Conservation (phyloP, 78 protist species). For the Mantamonas sphyraenae region DNA sequence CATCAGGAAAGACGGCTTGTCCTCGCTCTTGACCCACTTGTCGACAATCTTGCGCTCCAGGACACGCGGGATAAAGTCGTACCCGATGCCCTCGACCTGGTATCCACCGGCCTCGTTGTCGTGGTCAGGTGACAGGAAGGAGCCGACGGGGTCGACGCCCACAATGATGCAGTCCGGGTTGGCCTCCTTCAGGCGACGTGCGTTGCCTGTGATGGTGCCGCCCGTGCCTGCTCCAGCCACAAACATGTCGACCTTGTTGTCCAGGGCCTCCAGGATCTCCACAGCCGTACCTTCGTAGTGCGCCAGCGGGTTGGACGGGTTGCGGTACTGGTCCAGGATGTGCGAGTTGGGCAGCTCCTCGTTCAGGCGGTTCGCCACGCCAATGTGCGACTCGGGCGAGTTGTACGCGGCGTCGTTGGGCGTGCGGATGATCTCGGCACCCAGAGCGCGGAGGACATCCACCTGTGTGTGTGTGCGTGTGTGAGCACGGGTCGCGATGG, state of each 20-base stretch:
- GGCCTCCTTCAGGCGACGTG: constrained; percentile 66
- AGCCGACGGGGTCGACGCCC: constrained; percentile 92
- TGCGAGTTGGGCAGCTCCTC: constrained; percentile 66
- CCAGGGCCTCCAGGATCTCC: constrained; percentile 71
- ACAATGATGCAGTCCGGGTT: constrained; percentile 57
- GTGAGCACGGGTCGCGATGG: not conserved
- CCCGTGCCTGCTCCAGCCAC: constrained; percentile 96
- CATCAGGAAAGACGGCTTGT: constrained; percentile 66
- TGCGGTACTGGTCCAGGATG: constrained; percentile 73
- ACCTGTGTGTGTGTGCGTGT: not conserved
- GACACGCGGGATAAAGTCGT: constrained; percentile 80
- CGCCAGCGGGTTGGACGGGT: constrained; percentile 77
- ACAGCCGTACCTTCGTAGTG: constrained; percentile 89
- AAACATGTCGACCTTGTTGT: constrained; percentile 70
- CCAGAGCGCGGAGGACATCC: constrained; percentile 74
- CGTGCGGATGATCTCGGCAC: constrained; percentile 89
- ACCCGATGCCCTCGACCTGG: constrained; percentile 94
- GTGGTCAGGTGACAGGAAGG: constrained; percentile 69
- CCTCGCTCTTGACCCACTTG: constrained; percentile 75
- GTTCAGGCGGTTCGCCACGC: constrained; percentile 66
- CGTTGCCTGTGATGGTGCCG: constrained; percentile 93
- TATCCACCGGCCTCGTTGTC: constrained; percentile 11
- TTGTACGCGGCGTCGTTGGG: constrained; percentile 86
- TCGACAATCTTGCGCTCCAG: constrained; percentile 32
- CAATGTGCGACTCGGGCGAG: constrained; percentile 76